Evolutionary conservation across 192 early-diverging fungal genomes (phyloP), one percentile per base, ranked within the genome.

Genomic region (Mortierella alpina): DNA sequence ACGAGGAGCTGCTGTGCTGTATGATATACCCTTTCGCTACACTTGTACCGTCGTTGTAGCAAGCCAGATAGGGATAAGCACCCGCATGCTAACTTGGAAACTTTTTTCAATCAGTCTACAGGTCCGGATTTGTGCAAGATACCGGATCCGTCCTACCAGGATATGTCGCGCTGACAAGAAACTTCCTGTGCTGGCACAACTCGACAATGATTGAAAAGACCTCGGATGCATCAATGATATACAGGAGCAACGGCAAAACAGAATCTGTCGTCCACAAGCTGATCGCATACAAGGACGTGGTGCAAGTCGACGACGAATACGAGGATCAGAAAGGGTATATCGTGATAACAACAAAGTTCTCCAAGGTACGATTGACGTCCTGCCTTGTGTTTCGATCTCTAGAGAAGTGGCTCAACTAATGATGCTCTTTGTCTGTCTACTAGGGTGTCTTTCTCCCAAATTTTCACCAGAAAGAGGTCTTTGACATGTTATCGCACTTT

Each of bases 151-250:
- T 55, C 1, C 14, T 80, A 11, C 44, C 61, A 14, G 77, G 77
- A 20, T 48, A 80, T 20, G 55, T 80, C 10, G 77, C 66, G 11
- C 17, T 80, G 50, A 80, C 77, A 22, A 80, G 68, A 12, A 80
- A 72, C 41, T 80, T 58, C 53, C 50, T 80, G 15, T 80, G 77
- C 47, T 80, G 77, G 77, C 77, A 80, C 66, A 80, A 80, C 14
- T 80, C 77, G 2, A 66, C 77, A 31, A 72, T 72, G 66, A 80
- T 65, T 1, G 77, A 80, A 20, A 49, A 42, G 14, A 53, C 72
- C 11, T 22, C 47, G 5, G 64, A 68, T 12, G 60, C 53, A 5
- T 54, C 55, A 5, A 67, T 13, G 47, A 44, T 39, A 7, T 76
- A 69, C 15, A 39, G 66, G 0, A 58, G 39, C 17, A 41, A 18